These are phyloP conservation scores for Harrya chromipes DNA, from an alignment of 768 basidiomycete species.

Conservation along the genomic window DNA sequence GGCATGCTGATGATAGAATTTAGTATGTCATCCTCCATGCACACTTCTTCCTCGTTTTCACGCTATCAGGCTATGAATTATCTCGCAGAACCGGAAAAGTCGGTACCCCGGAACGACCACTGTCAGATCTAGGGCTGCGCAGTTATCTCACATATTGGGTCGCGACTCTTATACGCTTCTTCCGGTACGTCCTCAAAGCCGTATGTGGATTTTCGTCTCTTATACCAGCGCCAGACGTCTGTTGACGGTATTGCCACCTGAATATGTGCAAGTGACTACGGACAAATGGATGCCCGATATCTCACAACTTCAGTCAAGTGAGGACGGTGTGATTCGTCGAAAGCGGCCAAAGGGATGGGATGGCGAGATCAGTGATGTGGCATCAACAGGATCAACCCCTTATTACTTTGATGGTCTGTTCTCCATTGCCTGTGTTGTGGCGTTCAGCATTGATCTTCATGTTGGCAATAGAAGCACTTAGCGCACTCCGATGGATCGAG, in stretches of 20 bases:
- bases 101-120: slow-evolving; percentile 91
- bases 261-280: slow-evolving; percentile 43
- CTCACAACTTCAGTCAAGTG: slow-evolving; percentile 31
- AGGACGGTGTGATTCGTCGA: slow-evolving; percentile 33
- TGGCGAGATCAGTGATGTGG: slow-evolving; percentile 54
- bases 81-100: slow-evolving; percentile 75
- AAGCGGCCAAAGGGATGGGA: slow-evolving; percentile 70
- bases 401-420: slow-evolving; percentile 40
- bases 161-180: slow-evolving; percentile 77
- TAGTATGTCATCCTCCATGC: slow-evolving; percentile 54
- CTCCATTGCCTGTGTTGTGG: not conserved
- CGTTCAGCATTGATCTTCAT: not conserved
- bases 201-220: not conserved
- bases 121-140: slow-evolving; percentile 89
- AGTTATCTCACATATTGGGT: slow-evolving; percentile 92
- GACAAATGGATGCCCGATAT: slow-evolving; percentile 44
- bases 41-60: not conserved
- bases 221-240: slow-evolving; percentile 41
- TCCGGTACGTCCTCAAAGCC: slow-evolving; percentile 47
- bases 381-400: slow-evolving; percentile 31
- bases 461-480: slow-evolving; percentile 46
- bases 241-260: slow-evolving; percentile 58
- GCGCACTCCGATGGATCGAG: slow-evolving; percentile 53
- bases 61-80: slow-evolving; percentile 78
- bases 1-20: slow-evolving; percentile 98